These are phyloP conservation scores for Roridomyces roridus DNA, from an alignment of 768 basidiomycete genomes.

Conservation along the genomic window DNA sequence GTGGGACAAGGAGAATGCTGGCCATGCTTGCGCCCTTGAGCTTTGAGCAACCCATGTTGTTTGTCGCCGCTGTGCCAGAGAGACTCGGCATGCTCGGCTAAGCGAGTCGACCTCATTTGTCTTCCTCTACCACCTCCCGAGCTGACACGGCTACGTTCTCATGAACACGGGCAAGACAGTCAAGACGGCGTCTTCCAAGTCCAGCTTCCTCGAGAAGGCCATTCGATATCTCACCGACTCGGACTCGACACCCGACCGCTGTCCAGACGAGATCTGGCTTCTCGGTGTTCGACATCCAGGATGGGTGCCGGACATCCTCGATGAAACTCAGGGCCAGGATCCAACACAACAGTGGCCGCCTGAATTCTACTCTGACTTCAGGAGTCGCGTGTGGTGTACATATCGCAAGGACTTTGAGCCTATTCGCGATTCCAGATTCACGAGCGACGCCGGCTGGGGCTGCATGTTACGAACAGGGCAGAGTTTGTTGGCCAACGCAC, in stretches of 20 bases:
- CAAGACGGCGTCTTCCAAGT: conserved; percentile 20
- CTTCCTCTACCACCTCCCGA: no score
- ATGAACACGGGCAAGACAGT: conserved; percentile 19
- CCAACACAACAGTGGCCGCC: conserved; percentile 20
- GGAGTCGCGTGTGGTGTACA: conserved; percentile 38
- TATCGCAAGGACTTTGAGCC: conserved; percentile 52
- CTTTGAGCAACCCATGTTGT: no score
- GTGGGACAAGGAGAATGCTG: no score
- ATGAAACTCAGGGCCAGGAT: conserved; percentile 14
- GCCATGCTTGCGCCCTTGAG: no score
- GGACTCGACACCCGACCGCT: conserved; percentile 16
- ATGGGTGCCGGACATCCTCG: conserved; percentile 3
- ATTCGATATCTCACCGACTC: conserved; percentile 9
- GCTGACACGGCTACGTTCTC: no score
- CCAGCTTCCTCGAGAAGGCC: conserved; percentile 10
- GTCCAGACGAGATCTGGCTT: conserved; percentile 14
- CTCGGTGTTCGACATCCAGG: conserved; percentile 20
- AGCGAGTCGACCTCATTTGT: no score
- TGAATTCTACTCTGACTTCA: conserved; percentile 22
- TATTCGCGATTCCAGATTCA: conserved; percentile 71
- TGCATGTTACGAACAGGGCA: conserved; percentile 93
- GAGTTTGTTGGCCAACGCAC: conserved; percentile 78
- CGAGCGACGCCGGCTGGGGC: conserved; percentile 89
- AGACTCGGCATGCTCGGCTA: no score
- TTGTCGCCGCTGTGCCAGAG: no score